Conservation (phyloP, 306 rosid genomes). For the Trifolium pratense region DNA sequence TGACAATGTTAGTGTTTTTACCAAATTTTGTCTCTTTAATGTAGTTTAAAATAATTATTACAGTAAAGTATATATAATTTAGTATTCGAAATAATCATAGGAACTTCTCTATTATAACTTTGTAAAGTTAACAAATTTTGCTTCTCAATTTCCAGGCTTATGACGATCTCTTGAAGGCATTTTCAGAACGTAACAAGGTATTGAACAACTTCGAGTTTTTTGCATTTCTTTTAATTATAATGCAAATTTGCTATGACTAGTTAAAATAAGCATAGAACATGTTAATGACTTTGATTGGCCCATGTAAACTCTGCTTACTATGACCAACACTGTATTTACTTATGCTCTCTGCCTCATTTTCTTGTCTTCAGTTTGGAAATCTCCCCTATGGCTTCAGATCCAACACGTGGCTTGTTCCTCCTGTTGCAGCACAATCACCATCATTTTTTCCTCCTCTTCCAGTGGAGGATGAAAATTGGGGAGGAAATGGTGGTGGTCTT, state of each 20-base stretch:
- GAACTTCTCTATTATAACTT: not conserved
- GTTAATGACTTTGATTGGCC: constrained; percentile 14
- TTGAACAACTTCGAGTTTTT: constrained; percentile 1
- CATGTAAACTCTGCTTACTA: constrained; percentile 20
- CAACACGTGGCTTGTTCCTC: constrained; percentile 98
- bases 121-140: not conserved
- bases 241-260: constrained; percentile 1
- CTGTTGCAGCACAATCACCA: constrained; percentile 74
- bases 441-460: constrained; percentile 80
- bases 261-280: not conserved
- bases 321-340: constrained; percentile 14
- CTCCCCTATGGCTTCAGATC: constrained; percentile 95
- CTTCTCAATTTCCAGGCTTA: constrained; percentile 71
- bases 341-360: constrained; percentile 14
- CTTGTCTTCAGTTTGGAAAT: constrained; percentile 82
- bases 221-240: constrained; percentile 7
- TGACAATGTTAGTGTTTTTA: constrained; percentile 67
- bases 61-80: not conserved
- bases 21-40: constrained; percentile 3
- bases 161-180: constrained; percentile 84
- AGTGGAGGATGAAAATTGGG: constrained; percentile 87
- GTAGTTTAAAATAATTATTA: not conserved
- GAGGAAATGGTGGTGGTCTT: constrained; percentile 95
- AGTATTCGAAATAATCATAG: not conserved
- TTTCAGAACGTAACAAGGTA: constrained; percentile 92